Conservation (phyloP, 164 flowering plant species). For the Piper betle region DNA sequence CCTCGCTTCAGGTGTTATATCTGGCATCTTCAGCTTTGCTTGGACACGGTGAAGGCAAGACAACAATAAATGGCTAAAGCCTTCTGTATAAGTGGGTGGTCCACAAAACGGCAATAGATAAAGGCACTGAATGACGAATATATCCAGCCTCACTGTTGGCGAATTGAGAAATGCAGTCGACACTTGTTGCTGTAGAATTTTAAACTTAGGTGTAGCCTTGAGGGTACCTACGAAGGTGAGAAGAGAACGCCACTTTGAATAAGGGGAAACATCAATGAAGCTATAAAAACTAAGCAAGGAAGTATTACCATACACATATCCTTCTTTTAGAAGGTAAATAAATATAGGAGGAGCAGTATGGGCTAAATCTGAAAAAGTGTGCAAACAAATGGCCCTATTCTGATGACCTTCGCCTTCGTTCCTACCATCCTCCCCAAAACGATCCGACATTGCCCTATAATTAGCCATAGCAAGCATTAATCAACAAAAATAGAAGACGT, state of each 20-base stretch:
- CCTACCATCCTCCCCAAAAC: neutral
- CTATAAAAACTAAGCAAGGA: too few relatives aligned
- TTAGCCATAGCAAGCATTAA: neutral
- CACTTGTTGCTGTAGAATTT: slow-evolving; percentile 64
- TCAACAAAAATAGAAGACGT: too few relatives aligned
- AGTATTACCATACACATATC: slow-evolving; percentile 49
- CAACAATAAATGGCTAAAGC: slow-evolving; percentile 72
- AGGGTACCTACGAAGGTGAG: slow-evolving; percentile 37
- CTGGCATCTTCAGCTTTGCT: slow-evolving; percentile 17
- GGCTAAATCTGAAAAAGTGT: slow-evolving; percentile 57
- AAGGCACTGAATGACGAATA: slow-evolving; percentile 60
- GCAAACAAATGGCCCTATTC: slow-evolving; percentile 30
- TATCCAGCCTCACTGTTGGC: slow-evolving; percentile 62
- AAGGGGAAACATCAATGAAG: too few relatives aligned
- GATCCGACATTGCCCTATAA: neutral
- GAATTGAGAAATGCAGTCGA: slow-evolving; percentile 32
- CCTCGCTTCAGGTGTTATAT: slow-evolving; percentile 34
- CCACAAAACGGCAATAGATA: slow-evolving; percentile 54
- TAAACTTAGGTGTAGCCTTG: slow-evolving; percentile 72
- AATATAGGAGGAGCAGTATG: slow-evolving; percentile 44
- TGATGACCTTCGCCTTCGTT: slow-evolving; percentile 6
- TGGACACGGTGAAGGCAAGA: slow-evolving; percentile 63
- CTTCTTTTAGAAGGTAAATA: slow-evolving; percentile 65
- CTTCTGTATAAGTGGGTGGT: slow-evolving; percentile 41
- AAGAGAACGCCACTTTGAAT: neutral